These are phyloP conservation scores for Melanopsichium pennsylvanicum DNA, from an alignment of 1,284 basidiomycete genomes.

Conservation along the genomic window DNA sequence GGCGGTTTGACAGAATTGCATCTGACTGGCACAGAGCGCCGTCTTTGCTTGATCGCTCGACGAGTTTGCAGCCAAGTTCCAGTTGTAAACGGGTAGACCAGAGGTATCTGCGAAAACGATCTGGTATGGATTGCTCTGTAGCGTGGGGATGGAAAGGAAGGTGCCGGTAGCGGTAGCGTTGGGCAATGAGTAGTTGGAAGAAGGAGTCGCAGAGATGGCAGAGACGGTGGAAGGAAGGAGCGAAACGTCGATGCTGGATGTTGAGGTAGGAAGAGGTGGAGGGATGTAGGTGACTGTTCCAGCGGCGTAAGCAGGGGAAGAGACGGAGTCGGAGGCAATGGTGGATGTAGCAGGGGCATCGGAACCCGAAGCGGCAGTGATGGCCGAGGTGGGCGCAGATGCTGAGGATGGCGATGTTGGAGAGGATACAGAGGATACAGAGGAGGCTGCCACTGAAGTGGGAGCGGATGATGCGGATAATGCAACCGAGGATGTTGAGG, in stretches of 20 bases:
- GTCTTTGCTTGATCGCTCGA: constrained; percentile 18
- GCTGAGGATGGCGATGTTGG: background rate
- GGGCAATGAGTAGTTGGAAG: constrained; percentile 55
- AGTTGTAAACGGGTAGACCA: constrained; percentile 32
- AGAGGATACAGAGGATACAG: constrained; percentile 4
- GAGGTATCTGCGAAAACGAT: constrained; percentile 39
- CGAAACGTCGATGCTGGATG: constrained; percentile 30
- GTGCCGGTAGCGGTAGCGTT: constrained; percentile 40
- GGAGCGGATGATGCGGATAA: constrained; percentile 5
- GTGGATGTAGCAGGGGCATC: constrained; percentile 28
- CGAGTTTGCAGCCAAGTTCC: constrained; percentile 36
- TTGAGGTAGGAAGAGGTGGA: constrained; percentile 20
- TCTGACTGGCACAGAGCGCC: constrained; percentile 53
- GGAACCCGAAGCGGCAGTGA: constrained; percentile 18
- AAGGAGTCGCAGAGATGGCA: constrained; percentile 20
- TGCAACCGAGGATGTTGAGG: constrained; percentile 1
- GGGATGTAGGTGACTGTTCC: constrained; percentile 39
- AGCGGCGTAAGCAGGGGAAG: constrained; percentile 34
- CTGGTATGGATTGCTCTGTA: constrained; percentile 43
- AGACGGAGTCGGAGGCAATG: constrained; percentile 13
- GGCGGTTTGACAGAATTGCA: constrained; percentile 53
- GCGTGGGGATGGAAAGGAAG: constrained; percentile 23
- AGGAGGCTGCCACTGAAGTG: background rate
- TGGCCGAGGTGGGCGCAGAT: constrained; percentile 6
- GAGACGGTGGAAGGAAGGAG: constrained; percentile 26